A percentile compares a stretch with the other conserved stretches of the same genome.
phyloP scores from a whole-genome alignment of 1,139 yeast genomes.

The Pichia sp. region DNA sequence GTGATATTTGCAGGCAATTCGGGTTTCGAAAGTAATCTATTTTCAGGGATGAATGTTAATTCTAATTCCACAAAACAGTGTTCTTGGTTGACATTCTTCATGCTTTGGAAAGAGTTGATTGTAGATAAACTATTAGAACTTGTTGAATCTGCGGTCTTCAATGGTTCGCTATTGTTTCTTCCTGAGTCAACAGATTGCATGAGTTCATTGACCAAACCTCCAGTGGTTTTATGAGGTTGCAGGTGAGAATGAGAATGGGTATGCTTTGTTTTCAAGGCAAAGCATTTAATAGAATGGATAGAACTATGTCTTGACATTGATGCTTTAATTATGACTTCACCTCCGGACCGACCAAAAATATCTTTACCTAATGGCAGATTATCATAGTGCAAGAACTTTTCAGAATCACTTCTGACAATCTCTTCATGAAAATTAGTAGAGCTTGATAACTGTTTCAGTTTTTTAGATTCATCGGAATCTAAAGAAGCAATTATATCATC shows the following conservation, averaged over 20 bases:
- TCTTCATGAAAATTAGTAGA: conserved; percentile 15
- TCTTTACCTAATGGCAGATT: conserved; percentile 6
- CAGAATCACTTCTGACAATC: conserved; percentile 8
- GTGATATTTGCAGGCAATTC: conserved; percentile 17
- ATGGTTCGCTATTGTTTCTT: background rate
- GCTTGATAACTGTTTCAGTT: conserved; percentile 8
- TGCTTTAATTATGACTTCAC: conserved; percentile 12
- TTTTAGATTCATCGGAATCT: conserved; percentile 10
- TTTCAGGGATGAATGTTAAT: conserved; percentile 5
- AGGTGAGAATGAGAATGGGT: background rate
- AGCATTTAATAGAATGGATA: conserved; percentile 6
- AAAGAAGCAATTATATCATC: conserved; percentile 16
- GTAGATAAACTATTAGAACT: conserved; percentile 5
- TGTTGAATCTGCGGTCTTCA: background rate
- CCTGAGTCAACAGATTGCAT: background rate
- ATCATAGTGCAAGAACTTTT: conserved; percentile 8
- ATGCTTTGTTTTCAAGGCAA: conserved; percentile 8
- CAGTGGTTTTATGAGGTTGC: background rate
- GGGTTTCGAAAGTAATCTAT: background rate
- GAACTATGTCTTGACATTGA: conserved; percentile 11
- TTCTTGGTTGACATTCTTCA: conserved; percentile 1
- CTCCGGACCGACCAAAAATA: conserved; percentile 10
- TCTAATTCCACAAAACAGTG: conserved; percentile 12
- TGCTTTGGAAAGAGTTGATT: conserved; percentile 4
- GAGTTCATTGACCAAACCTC: background rate